Base-by-base conservation (phyloP, 441 rosid species). In the Euphorbia neoarborescens region DNA sequence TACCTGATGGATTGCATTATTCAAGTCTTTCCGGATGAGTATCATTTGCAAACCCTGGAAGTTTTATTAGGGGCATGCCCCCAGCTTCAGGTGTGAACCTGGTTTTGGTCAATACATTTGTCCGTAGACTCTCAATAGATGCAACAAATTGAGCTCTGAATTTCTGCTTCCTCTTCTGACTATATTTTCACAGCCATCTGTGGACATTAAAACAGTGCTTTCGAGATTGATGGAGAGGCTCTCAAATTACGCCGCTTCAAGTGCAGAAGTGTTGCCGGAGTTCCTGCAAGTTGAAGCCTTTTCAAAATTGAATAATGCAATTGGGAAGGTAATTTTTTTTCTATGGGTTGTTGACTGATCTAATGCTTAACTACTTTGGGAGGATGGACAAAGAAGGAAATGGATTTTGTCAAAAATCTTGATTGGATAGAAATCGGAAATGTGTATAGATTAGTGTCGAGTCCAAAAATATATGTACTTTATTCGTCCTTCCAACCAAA, bases 21-120 rank as follows among this genome's bases (percentile, higher is more conserved):
- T 81, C 99, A 94, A 86, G 99, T 94, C 51, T 94, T 94, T 76
- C 97, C 99, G n/a, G 98, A 94, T 72, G 99, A 94, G 80, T 89
- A 94, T 85, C 99, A 94, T 80, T 86, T 94, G 84, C 99, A 92
- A 78, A 94, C 99, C 66, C 96, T 94, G 79, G 99, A 94, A 76
- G 75, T 90, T 71, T 82, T 94, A 76, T 81, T 94, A 80, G 87
- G 91, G 76, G 99, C 94, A 69, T 94, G 86, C 76, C 99, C 99
- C 56, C 97, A 89, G 77, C 99, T 94, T 80, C 98, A 92, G 97
- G 99, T 94, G 73, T 68, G 70, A 61, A 67, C 64, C 65, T 64
- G 54, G 50, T 71, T 22, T 32, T 59, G 1, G 24, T 61, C 73
- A 24, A 38, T 66, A 57, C 46, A 30, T 59, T 46, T 69, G 15